Conservation (phyloP, 1,284 basidiomycete genomes). For the Porodaedalea pini region DNA sequence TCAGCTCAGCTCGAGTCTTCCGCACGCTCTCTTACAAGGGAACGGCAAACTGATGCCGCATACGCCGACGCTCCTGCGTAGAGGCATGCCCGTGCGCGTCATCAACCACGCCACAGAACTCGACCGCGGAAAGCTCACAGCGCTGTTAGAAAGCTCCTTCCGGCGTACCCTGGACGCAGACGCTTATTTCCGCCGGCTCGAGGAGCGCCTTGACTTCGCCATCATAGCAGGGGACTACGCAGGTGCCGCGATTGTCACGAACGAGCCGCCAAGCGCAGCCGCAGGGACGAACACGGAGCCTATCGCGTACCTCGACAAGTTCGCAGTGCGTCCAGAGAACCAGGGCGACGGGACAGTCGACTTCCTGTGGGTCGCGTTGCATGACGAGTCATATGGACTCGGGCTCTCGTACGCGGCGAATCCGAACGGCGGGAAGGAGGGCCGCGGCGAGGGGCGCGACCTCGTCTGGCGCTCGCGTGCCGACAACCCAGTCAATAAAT, state of each 20-base stretch:
- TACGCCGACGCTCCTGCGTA: slow-evolving; percentile 91
- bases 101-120: slow-evolving; percentile 63
- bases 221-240: slow-evolving; percentile 96
- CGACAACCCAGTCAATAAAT: slow-evolving; percentile 97
- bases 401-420: slow-evolving; percentile 93
- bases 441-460: slow-evolving; percentile 87
- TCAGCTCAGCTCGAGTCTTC: slow-evolving; percentile 90
- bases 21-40: slow-evolving; percentile 85
- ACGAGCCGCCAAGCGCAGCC: slow-evolving; percentile 48
- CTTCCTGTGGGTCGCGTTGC: slow-evolving; percentile 97
- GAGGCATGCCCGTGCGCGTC: slow-evolving; percentile 85
- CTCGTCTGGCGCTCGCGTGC: slow-evolving; percentile 93
- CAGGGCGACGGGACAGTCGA: slow-evolving; percentile 99
- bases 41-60: slow-evolving; percentile 83
- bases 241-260: slow-evolving; percentile 93
- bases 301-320: slow-evolving; percentile 97
- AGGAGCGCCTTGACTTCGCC: slow-evolving; percentile 81
- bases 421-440: slow-evolving; percentile 88
- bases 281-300: slow-evolving; percentile 36
- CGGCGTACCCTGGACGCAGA: slow-evolving; percentile 68
- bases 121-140: slow-evolving; percentile 74
- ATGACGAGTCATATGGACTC: slow-evolving; percentile 97
- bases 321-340: slow-evolving; percentile 90
- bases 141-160: slow-evolving; percentile 87
- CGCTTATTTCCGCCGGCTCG: slow-evolving; percentile 78